Base-by-base conservation (phyloP, 495 filamentous ascomycete species). In the Venustampulla echinocandica region DNA sequence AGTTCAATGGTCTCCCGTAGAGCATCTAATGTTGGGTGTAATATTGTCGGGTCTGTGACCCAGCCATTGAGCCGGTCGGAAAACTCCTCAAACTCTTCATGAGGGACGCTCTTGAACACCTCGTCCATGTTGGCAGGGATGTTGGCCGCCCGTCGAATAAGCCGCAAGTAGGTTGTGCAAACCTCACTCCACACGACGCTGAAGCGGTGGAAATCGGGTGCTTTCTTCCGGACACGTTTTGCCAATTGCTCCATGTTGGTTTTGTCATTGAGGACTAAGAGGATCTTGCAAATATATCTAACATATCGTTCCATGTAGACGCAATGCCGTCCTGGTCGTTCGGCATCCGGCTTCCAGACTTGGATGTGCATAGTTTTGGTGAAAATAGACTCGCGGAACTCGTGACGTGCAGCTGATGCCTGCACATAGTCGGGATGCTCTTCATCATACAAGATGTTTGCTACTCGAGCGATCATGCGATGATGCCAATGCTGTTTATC, bases 401-500 rank as follows among this genome's bases (percentile, higher is more conserved):
- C 85, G 20, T 71, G 61, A 57, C 85, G 87, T 10, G 88, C 88
- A 5, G 69, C 81, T 39, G 66, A 60, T 3, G 84, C 81, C 28
- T 45, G 42, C 2, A 46, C 46, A 7, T 35, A 42, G 23, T 47
- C 44, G 11, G 54, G 53, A 24, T 59, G 50, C 3, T 34, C 42
- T 21, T 73, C 63, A 27, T 82, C 69, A 55, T 84, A 94, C 20
- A 90, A 67, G 39, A 95, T 76, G 54, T 80, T 79, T 9, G 88
- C 89, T 53, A 73, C 79, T 25, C 89, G 80, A 38, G 78, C 76
- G 51, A 85, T 83, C 69, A 99, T 87, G 1, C 92, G 84, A 56
- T 99, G 92, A 60, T 99, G 92, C 92, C 92, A 99, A 56, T 94
- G 88, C 2, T 84, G 81, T 65, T 95, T 95, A 58, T 99, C 92